phyloP scores from a whole-genome alignment of 176 grass and related monocot genomes.

The Rhynchospora tenuis region DNA sequence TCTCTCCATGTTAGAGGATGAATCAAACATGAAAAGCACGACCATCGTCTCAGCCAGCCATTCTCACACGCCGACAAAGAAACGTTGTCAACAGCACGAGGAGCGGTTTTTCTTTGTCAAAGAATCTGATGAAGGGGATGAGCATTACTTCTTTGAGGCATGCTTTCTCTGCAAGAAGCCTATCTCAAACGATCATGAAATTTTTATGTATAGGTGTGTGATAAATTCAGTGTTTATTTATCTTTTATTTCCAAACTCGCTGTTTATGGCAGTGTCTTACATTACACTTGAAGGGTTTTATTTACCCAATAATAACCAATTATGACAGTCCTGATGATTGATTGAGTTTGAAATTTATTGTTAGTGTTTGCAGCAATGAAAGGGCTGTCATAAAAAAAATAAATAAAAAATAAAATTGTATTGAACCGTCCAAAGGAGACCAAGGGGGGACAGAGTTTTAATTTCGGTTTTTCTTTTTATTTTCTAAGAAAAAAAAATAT shows the following conservation, averaged over 20 bases:
- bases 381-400: not conserved
- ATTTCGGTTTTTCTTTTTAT: not conserved
- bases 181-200: constrained; percentile 37
- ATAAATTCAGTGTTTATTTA: not conserved
- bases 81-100: not conserved
- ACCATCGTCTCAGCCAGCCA: not conserved
- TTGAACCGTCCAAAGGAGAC: too few species aligned
- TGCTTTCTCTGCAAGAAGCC: constrained; percentile 79
- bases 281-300: not conserved
- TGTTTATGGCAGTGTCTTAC: not conserved
- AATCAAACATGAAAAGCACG: not conserved
- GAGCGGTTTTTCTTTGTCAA: constrained; percentile 2
- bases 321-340: not conserved
- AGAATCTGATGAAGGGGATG: not conserved
- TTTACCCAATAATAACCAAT: not conserved
- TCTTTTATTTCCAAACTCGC: not conserved
- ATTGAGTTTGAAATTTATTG: not conserved
- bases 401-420: not conserved
- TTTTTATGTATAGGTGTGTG: constrained; percentile 79
- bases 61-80: not conserved
- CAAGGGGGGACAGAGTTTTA: too few species aligned
- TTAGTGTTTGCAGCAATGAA: not conserved
- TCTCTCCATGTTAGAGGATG: not conserved
- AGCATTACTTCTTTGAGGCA: constrained; percentile 45
- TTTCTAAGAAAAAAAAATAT: not conserved